These are phyloP conservation scores for Lyophyllum atratum DNA, from an alignment of 768 basidiomycete species.

Conservation along the genomic window DNA sequence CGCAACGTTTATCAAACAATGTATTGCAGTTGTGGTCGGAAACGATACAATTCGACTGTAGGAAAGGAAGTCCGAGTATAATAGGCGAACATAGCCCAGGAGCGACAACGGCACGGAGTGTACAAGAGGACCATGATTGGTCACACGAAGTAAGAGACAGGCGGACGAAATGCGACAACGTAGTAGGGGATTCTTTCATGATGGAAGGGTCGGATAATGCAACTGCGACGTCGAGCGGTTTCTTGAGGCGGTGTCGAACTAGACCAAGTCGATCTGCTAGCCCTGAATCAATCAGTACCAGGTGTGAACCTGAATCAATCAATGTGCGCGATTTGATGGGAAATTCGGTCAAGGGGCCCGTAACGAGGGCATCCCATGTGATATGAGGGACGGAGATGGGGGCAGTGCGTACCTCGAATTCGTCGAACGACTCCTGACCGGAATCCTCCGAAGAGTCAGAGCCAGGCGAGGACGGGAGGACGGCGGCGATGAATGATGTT, in stretches of 20 bases:
- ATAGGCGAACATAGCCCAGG: too few species aligned
- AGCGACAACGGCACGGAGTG: background rate
- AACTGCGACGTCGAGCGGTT: conserved; percentile 11
- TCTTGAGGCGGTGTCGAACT: background rate
- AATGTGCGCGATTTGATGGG: too few species aligned
- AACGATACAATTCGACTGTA: too few species aligned
- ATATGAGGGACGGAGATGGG: background rate
- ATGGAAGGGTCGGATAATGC: background rate
- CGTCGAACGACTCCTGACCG: background rate
- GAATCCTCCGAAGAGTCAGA: background rate
- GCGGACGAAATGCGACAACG: too few species aligned
- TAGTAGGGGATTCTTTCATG: too few species aligned
- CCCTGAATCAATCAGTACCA: conserved; percentile 31
- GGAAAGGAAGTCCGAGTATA: too few species aligned
- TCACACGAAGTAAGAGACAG: background rate
- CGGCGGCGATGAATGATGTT: background rate
- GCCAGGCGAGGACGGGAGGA: background rate
- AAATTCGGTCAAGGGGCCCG: too few species aligned
- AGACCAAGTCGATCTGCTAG: conserved; percentile 20
- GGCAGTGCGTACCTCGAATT: background rate
- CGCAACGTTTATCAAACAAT: conserved; percentile 13
- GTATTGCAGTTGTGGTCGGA: too few species aligned
- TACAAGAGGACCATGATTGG: background rate
- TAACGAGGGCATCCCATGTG: too few species aligned
- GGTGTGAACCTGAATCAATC: conserved; percentile 30